Evolutionary conservation across 176 grass and related monocot species (phyloP).

Genomic region (Poa annua): DNA sequence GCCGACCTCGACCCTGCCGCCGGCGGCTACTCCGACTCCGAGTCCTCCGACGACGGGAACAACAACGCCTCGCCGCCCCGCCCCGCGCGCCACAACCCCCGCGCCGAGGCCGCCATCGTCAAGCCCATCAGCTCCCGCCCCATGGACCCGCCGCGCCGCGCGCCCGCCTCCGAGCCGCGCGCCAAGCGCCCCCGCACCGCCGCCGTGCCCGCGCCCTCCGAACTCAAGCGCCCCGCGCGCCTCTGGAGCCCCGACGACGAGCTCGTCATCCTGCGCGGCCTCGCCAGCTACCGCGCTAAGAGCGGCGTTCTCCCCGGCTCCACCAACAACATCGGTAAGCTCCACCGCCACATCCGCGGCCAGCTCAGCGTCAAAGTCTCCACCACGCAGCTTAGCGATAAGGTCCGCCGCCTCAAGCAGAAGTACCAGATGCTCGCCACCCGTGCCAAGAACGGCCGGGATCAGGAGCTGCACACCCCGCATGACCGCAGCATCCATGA

Average conservation of each 20-base stretch:
- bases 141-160: constrained; percentile 47
- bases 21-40: constrained; percentile 41
- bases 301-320: constrained; percentile 48
- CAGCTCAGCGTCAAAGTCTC: constrained; percentile 55
- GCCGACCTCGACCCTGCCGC: constrained; percentile 38
- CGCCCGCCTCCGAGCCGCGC: constrained; percentile 41
- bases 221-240: constrained; percentile 48
- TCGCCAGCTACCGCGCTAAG: constrained; percentile 55
- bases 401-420: constrained; percentile 71
- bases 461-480: constrained; percentile 35
- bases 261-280: constrained; percentile 61
- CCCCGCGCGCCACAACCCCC: constrained; percentile 41
- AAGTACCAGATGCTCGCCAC: constrained; percentile 41
- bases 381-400: constrained; percentile 58
- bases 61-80: constrained; percentile 39
- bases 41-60: constrained; percentile 34
- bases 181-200: constrained; percentile 54
- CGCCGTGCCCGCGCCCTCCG: constrained; percentile 5
- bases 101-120: constrained; percentile 54
- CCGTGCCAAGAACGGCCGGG: constrained; percentile 46
- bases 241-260: constrained; percentile 64
- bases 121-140: constrained; percentile 75
- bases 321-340: constrained; percentile 42
- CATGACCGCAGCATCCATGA: constrained; percentile 59
- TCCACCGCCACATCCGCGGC: constrained; percentile 46